Base-by-base conservation (phyloP, 352 stramenopile species). In the Phytophthora macrochlamydospora region DNA sequence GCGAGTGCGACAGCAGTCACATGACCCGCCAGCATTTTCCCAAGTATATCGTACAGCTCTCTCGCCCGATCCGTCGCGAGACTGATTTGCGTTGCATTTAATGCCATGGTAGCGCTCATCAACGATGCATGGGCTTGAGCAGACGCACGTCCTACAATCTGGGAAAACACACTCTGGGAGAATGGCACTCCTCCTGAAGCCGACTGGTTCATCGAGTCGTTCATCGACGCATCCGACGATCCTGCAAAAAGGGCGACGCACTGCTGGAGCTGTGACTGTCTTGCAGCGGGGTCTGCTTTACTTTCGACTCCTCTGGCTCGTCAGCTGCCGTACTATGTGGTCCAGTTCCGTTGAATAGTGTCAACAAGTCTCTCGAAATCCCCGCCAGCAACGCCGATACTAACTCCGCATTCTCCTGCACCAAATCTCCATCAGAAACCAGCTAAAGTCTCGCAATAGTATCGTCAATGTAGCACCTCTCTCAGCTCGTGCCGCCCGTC, bases 81-180 rank as follows among this genome's bases (percentile, higher is more conserved):
- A 33, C 60, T 60, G 30, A 55, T 71, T 53, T 85, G 76, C 12
- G 51, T 71, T 32, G 55, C 48, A 64, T 75, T 81, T 29, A 58
- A 75, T 45, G 80, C 71, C 32, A 65, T 74, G 1, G 71, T 59
- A 56, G 69, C 69, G 51, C 59, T 80, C 8, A 73, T 48, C n/a
- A 85, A 45, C 12, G 74, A 85, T 7, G 78, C 67, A 30, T 77
- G 72, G 0, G 65, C 71, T 56, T 83, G 73, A 11, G 62, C 67
- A n/a, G 63, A 69, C 8, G 76, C 61, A n/a, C 71, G 79, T 2
- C 55, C 76, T 2, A 69, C 65, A 18, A 86, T 49, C 55, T 89
- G 80, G 2, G 80, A 87, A 58, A 89, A 87, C 7, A 89, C 79
- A 58, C 76, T 89, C 35, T 87, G 80, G 0, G 80, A 87, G 43